Base-by-base conservation (phyloP, 768 basidiomycete species). In the Panaeolus cyanescens region DNA sequence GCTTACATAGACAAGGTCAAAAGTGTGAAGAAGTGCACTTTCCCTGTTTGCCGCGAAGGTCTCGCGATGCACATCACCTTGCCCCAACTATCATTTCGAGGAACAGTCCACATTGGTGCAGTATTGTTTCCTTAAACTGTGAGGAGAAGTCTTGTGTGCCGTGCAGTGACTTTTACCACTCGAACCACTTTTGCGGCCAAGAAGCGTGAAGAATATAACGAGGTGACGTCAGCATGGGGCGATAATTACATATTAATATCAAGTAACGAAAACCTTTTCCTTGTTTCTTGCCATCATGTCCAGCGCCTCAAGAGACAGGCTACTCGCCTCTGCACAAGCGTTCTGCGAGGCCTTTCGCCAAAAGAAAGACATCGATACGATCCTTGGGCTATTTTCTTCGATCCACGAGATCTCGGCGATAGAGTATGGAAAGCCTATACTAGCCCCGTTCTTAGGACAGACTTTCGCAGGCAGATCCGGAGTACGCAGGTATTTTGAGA, bases 391-490 rank as follows among this genome's bases (percentile, higher is more conserved):
- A 65, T 88, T 89, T 64, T 86, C 86, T 9, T 71, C 69, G 5
- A 76, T 75, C 0, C 74, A 77, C 56, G 69, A 74, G 58, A 75
- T 78, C 58, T 75, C 77, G 54, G 84, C 79, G 1, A 62, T 81
- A 64, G 88, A 89, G 68, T 78, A 89, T 56, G 88, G 88, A 15
- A 75, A 84, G 28, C 72, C 75, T 20, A 67, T 66, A 33, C 76
- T 88, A 33, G 85, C 86, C 9, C 85, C 87, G n/a, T 89, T 89
- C 70, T 67, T 89, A 5, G 87, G 88, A 31, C 78, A 73, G 28
- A 61, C 69, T 12, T 88, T 86, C 69, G 67, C 67, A 0, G 85
- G 85, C 13, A 69, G 60, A 20, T 69, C 72, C 2, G 83, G 78
- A 39, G 72, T 85, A 39, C 71, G 72, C 37, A 64, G 66, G 40